phyloP scores from a whole-genome alignment of 2,329 filamentous ascomycete species.

The Fusarium sp. region DNA sequence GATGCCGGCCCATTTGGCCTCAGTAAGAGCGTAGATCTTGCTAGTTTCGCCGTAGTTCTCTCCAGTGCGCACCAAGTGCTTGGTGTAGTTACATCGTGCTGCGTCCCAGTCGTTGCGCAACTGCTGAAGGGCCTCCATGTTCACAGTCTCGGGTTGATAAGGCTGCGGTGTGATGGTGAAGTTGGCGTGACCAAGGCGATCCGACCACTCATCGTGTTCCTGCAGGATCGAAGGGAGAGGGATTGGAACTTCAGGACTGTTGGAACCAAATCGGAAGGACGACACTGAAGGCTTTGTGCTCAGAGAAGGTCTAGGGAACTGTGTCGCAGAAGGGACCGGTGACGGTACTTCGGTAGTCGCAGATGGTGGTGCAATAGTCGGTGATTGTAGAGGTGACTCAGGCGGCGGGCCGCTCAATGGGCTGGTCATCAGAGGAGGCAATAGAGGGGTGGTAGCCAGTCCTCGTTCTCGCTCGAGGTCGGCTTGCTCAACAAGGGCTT shows the following conservation, averaged over 20 bases:
- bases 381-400: constrained; percentile 87
- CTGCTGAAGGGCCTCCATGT: constrained; percentile 65
- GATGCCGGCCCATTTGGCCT: constrained; percentile 87
- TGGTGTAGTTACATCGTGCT: constrained; percentile 86
- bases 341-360: constrained; percentile 51
- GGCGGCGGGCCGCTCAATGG: constrained; percentile 64
- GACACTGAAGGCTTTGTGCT: constrained; percentile 80
- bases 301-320: constrained; percentile 66
- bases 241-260: constrained; percentile 65
- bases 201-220: constrained; percentile 82
- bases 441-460: constrained; percentile 80
- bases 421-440: constrained; percentile 81
- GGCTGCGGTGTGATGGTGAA: constrained; percentile 87
- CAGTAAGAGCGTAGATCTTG: constrained; percentile 85
- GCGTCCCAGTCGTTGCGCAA: constrained; percentile 83
- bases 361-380: constrained; percentile 71
- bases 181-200: constrained; percentile 89
- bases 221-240: constrained; percentile 73
- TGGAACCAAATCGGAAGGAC: constrained; percentile 73
- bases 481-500: constrained; percentile 49
- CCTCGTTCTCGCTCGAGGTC: constrained; percentile 66
- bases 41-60: constrained; percentile 93
- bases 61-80: constrained; percentile 85
- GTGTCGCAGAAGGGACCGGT: constrained; percentile 59
- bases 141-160: constrained; percentile 72